Conservation (phyloP, 1,284 basidiomycete species). For the Fomitopsis schrenkii region DNA sequence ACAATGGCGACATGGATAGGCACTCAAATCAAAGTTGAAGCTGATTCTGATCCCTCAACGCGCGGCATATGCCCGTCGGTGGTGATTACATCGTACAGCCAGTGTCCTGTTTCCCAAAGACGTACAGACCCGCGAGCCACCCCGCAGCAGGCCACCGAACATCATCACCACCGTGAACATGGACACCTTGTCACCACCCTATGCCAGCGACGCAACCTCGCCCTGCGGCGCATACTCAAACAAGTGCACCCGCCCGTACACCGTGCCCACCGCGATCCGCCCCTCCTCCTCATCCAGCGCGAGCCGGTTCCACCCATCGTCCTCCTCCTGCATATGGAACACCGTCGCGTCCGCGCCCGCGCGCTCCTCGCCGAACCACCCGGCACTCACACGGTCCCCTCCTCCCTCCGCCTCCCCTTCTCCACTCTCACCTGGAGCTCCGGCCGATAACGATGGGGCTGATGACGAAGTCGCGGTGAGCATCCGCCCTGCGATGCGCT, state of each 20-base stretch:
- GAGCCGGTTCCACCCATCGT: constrained; percentile 47
- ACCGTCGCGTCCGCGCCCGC: constrained; percentile 33
- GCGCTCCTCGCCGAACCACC: constrained; percentile 13
- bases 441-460: neutral
- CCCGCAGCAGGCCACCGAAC: too few species aligned
- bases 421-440: neutral
- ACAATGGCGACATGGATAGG: too few species aligned
- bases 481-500: constrained; percentile 49
- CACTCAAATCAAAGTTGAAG: too few species aligned
- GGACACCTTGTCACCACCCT: too few species aligned
- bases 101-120: too few species aligned
- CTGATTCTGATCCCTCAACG: too few species aligned
- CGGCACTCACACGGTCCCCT: constrained; percentile 13
- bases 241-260: constrained; percentile 46
- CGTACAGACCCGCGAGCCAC: too few species aligned
- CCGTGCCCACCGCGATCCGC: constrained; percentile 48
- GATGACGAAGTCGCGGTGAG: constrained; percentile 12
- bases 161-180: too few species aligned
- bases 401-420: neutral
- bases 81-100: too few species aligned
- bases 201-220: neutral
- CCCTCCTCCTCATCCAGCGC: constrained; percentile 60
- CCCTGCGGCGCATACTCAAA: constrained; percentile 20
- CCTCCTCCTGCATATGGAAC: constrained; percentile 37
- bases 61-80: too few species aligned